These are phyloP conservation scores for Antitrichia curtipendula DNA, from an alignment of 225 moss, liverwort and hornwort species.

Conservation along the genomic window DNA sequence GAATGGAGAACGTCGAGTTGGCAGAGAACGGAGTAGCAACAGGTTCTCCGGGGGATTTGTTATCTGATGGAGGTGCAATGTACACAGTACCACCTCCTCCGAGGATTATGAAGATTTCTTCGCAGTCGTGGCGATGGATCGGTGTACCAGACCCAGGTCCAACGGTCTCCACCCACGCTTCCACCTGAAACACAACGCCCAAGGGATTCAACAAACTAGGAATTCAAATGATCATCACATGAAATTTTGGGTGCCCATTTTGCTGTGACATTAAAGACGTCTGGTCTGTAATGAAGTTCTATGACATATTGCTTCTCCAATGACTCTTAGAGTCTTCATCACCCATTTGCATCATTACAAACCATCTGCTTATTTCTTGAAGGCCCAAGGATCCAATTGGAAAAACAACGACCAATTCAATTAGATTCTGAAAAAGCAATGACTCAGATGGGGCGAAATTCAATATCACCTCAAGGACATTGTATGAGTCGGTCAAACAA, in stretches of 20 bases:
- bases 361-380: not conserved
- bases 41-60: slow-evolving; percentile 22
- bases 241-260: not conserved
- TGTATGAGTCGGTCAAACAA: not conserved
- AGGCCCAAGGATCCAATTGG: not conserved
- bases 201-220: not conserved
- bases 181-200: slow-evolving; percentile 15
- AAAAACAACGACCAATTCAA: not conserved
- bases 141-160: slow-evolving; percentile 34
- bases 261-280: not conserved
- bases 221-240: not conserved
- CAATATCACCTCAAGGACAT: not conserved
- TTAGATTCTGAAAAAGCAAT: too few relatives aligned
- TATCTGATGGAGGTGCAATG: slow-evolving; percentile 15
- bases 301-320: not conserved
- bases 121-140: slow-evolving; percentile 50
- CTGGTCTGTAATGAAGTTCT: not conserved
- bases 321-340: not conserved
- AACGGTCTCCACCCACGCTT: slow-evolving; percentile 46
- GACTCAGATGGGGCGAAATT: not conserved
- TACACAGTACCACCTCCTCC: slow-evolving; percentile 37
- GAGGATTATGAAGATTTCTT: slow-evolving; percentile 38
- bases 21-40: slow-evolving; percentile 1
- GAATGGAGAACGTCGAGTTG: slow-evolving; percentile 42
- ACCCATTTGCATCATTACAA: not conserved